These are phyloP conservation scores for Calonectria hongkongensis DNA, from an alignment of 2,329 filamentous ascomycete species.

Conservation along the genomic window DNA sequence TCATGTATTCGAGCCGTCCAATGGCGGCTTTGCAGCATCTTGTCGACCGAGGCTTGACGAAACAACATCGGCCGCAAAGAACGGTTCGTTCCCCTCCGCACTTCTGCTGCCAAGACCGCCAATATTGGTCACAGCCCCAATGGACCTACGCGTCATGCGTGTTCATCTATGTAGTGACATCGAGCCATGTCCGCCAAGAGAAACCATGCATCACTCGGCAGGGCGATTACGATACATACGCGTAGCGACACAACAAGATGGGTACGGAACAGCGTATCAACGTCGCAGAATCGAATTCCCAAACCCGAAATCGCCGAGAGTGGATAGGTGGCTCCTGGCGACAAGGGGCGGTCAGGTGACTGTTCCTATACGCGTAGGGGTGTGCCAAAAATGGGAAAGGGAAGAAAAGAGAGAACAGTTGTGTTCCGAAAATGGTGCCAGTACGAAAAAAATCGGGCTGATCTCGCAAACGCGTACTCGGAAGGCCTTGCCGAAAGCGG, in stretches of 20 bases:
- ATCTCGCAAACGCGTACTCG: slow-evolving; percentile 20
- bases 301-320: slow-evolving; percentile 14
- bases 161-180: not conserved
- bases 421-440: slow-evolving; percentile 11
- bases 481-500: slow-evolving; percentile 5
- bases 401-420: too few species aligned
- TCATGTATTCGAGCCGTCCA: not conserved
- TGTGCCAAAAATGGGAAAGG: not conserved
- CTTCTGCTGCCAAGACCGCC: not conserved
- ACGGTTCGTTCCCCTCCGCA: not conserved
- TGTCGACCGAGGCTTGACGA: not conserved
- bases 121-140: not conserved
- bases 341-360: slow-evolving; percentile 2
- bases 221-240: slow-evolving; percentile 3
- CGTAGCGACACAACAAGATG: not conserved
- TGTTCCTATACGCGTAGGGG: not conserved
- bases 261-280: slow-evolving; percentile 22
- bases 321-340: not conserved
- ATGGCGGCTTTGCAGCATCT: too few species aligned
- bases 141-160: slow-evolving; percentile 9
- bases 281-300: slow-evolving; percentile 6
- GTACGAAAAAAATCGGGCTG: not conserved
- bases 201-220: slow-evolving; percentile 16
- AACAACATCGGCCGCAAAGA: not conserved
- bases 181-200: slow-evolving; percentile 10